These are phyloP conservation scores for Colletotrichum musae DNA, from an alignment of 2,329 filamentous ascomycete species.

Conservation along the genomic window DNA sequence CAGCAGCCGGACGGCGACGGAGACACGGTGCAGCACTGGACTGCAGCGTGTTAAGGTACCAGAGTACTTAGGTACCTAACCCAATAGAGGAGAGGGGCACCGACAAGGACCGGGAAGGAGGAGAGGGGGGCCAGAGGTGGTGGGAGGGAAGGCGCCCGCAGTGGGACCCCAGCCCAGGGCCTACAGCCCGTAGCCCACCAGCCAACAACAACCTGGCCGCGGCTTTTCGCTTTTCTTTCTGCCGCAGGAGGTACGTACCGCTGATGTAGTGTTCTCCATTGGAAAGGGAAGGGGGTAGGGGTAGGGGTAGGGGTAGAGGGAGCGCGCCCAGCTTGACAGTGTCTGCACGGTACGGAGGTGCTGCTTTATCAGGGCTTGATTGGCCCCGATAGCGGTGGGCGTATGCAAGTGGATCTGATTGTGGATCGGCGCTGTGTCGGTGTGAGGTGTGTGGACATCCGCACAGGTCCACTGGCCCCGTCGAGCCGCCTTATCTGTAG, in stretches of 20 bases:
- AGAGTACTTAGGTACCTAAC: background rate
- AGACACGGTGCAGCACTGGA: no score
- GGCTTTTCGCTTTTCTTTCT: no score
- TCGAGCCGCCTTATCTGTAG: background rate
- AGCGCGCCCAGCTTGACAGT: background rate
- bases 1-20: background rate
- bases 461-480: slow-evolving; percentile 18
- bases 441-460: slow-evolving; percentile 21
- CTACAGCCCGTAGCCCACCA: background rate
- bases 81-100: background rate
- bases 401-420: background rate
- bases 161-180: slow-evolving; percentile 20
- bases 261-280: no score
- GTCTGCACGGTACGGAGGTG: background rate
- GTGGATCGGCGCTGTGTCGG: slow-evolving; percentile 16
- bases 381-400: slow-evolving; percentile 12
- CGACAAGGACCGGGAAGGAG: slow-evolving; percentile 8
- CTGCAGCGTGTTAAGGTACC: no score
- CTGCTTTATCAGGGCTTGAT: slow-evolving; percentile 6
- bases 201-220: no score
- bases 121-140: background rate
- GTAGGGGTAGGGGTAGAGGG: no score
- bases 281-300: no score
- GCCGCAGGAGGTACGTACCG: no score
- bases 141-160: slow-evolving; percentile 15